Base-by-base conservation (phyloP, 2,329 filamentous ascomycete species). In the Epichloe baconii region DNA sequence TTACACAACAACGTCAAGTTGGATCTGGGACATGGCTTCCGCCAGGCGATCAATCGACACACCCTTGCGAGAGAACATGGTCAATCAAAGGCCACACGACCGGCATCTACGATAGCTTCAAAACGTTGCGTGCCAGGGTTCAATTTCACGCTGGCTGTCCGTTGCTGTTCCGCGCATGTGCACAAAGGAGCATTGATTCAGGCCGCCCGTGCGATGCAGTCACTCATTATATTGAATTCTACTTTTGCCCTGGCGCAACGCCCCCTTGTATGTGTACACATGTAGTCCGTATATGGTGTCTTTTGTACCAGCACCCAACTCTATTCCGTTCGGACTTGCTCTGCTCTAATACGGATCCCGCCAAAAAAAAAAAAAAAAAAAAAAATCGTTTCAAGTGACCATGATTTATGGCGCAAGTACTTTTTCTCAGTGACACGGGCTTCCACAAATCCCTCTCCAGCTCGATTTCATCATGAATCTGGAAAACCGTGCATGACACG, bases 1-100 rank as follows among this genome's bases (percentile, higher is more conserved):
- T 26, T 7, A 44, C 41, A 44, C 41, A 31, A 37, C 48, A 49
- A 49, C 48, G 15, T 44, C 4, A 49, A 49, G 48, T 41, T 49
- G 41, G 42, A 37, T 34, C 21, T 26, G n/a, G 11, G 37, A 38
- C 19, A 12, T 5, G 0, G 0, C 2, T 43, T 43, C 41, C 11
- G 19, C 41, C 19, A 10, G 41, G 11, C 4, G 7, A 21, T 31
- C 31, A 0, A 23, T 43, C 8, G 14, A 43, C 41, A 43, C 3
- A 43, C 21, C 19, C 41, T 43, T 26, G 19, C 41, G 7, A 43
- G 19, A 42, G 7, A 31, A 10, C 11, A 23, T 19, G 3, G 40
- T 14, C 19, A 11, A n/a, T 35, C 42, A 14, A 49, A 42, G 47
- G 26, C 17, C 43, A 31, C 34, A 36, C 5, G 21, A 19, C 21